Evolutionary conservation across 305 asterid species (phyloP).

Genomic region (Petunia hybrid): DNA sequence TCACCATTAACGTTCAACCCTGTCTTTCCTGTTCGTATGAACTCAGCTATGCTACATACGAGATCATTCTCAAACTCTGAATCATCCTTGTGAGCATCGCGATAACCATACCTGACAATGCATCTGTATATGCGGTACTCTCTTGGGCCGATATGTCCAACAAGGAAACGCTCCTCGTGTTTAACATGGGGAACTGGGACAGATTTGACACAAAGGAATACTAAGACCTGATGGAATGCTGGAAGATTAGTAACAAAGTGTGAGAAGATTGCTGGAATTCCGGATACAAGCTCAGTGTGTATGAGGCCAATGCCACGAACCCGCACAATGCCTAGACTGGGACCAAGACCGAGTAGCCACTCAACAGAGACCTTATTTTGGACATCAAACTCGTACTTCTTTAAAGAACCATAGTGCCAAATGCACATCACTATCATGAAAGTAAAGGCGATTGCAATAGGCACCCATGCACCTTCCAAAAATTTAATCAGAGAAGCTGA

Average conservation of each 20-base stretch:
- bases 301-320: constrained; percentile 91
- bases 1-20: constrained; percentile 37
- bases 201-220: constrained; percentile 86
- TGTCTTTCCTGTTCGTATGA: constrained; percentile 56
- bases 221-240: constrained; percentile 90
- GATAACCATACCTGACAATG: constrained; percentile 90
- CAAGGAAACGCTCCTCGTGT: constrained; percentile 82
- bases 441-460: constrained; percentile 70
- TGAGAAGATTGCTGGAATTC: constrained; percentile 94
- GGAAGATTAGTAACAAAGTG: constrained; percentile 96
- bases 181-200: constrained; percentile 86
- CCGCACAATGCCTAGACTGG: constrained; percentile 82
- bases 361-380: constrained; percentile 91
- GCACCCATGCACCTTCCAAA: constrained; percentile 97
- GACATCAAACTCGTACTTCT: constrained; percentile 83
- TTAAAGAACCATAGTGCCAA: constrained; percentile 89
- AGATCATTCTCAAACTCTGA: constrained; percentile 80
- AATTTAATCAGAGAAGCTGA: constrained; percentile 89
- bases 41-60: constrained; percentile 85
- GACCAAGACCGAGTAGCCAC: constrained; percentile 88
- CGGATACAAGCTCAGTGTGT: constrained; percentile 90
- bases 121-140: constrained; percentile 78
- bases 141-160: constrained; percentile 84
- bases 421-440: constrained; percentile 81
- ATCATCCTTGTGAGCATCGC: constrained; percentile 88